Conservation (phyloP, 140 eudicot species). For the Ambrosia hybrid region DNA sequence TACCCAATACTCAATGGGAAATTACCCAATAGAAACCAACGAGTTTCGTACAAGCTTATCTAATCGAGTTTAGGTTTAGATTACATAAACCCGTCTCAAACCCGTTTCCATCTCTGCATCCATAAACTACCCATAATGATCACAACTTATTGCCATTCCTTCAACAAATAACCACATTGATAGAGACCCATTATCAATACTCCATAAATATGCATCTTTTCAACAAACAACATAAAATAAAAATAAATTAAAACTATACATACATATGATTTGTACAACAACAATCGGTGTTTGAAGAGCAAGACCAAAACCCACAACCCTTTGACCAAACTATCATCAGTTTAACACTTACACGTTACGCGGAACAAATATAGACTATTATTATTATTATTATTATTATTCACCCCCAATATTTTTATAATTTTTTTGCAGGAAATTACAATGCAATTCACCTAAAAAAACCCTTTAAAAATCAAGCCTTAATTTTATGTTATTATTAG, state of each 20-base stretch:
- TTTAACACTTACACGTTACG: neutral
- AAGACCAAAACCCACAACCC: neutral
- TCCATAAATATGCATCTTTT: neutral
- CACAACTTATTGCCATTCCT: too few species aligned
- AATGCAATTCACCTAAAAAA: neutral
- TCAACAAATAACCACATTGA: constrained; percentile 11
- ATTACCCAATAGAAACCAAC: too few species aligned
- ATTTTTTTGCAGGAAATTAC: constrained; percentile 13
- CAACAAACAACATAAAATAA: neutral
- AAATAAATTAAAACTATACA: neutral
- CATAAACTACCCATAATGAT: neutral
- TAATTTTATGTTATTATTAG: constrained; percentile 1
- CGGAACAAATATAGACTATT: constrained; percentile 16
- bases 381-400: neutral
- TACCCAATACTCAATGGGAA: too few species aligned
- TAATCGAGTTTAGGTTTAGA: too few species aligned
- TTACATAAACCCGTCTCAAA: too few species aligned
- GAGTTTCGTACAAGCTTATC: too few species aligned
- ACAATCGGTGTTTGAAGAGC: neutral
- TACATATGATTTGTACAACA: neutral
- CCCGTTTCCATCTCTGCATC: too few species aligned
- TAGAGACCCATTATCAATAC: neutral
- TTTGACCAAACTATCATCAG: neutral
- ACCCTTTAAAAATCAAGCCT: neutral
- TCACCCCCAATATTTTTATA: constrained; percentile 5